A percentile compares a stretch with the other conserved stretches of the same genome.
Evolutionary conservation across 2,329 filamentous ascomycete species (phyloP).

Genomic region (Neofusicoccum umdonicola): DNA sequence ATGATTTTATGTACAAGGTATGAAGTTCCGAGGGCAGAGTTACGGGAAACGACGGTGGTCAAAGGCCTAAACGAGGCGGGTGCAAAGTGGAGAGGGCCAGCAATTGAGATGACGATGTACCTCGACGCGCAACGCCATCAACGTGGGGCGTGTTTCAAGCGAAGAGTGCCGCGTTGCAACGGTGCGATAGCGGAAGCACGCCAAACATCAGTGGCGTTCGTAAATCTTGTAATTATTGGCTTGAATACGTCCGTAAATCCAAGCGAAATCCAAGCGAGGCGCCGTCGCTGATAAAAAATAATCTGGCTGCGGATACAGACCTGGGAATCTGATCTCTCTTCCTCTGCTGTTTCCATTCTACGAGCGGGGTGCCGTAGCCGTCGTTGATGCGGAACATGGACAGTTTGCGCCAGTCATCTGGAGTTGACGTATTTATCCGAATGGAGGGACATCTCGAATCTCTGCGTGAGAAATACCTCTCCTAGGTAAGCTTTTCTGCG

Average conservation of each 20-base stretch:
- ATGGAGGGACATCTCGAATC: too few relatives aligned
- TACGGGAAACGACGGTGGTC: background rate
- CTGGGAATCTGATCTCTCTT: background rate
- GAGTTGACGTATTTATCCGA: too few relatives aligned
- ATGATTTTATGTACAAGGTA: background rate
- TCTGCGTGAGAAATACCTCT: too few relatives aligned
- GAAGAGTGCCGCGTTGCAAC: background rate
- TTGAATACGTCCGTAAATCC: background rate
- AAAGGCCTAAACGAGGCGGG: background rate
- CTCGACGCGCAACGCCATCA: background rate
- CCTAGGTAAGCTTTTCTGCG: too few relatives aligned
- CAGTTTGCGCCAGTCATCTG: too few relatives aligned
- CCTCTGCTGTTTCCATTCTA: background rate
- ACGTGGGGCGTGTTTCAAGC: background rate
- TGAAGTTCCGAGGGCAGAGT: too few relatives aligned
- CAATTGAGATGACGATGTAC: background rate
- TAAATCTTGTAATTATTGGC: background rate
- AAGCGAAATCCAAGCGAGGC: background rate
- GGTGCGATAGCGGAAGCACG: conserved; percentile 2
- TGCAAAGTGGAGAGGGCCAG: background rate
- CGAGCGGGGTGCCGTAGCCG: too few relatives aligned
- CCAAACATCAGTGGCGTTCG: conserved; percentile 1
- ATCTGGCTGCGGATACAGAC: background rate
- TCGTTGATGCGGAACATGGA: too few relatives aligned
- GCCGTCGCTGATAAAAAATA: background rate